phyloP scores from a whole-genome alignment of 1,284 basidiomycete species.

The Moesziomyces sp. region DNA sequence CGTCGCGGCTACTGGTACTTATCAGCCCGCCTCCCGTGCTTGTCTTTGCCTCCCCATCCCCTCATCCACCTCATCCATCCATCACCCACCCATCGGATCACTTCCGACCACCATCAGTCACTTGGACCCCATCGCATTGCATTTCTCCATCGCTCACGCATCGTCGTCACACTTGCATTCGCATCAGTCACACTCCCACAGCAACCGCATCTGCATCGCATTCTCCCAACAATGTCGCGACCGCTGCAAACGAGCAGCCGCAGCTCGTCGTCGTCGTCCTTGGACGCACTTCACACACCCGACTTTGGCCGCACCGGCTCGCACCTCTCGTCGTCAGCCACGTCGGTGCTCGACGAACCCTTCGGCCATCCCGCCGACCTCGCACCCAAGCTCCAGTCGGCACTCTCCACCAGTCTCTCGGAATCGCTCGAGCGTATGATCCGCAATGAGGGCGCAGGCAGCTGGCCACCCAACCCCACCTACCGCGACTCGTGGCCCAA shows the following conservation, averaged over 20 bases:
- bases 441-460: constrained; percentile 36
- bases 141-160: too few relatives aligned
- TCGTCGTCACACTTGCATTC: too few relatives aligned
- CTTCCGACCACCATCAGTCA: too few relatives aligned
- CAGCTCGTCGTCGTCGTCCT: constrained; percentile 40
- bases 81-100: too few relatives aligned
- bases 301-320: constrained; percentile 29
- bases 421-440: constrained; percentile 39
- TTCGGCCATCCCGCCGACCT: constrained; percentile 18
- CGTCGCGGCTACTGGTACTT: too few relatives aligned
- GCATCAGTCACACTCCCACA: neutral
- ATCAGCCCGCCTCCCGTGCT: too few relatives aligned
- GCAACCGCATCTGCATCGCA: too few relatives aligned
- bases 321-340: constrained; percentile 40
- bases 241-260: constrained; percentile 26
- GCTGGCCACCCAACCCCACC: constrained; percentile 42
- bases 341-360: constrained; percentile 35
- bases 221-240: constrained; percentile 16
- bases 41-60: too few relatives aligned
- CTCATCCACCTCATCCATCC: too few relatives aligned
- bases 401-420: constrained; percentile 23
- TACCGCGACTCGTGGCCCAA: constrained; percentile 43
- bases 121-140: too few relatives aligned
- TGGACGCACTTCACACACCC: constrained; percentile 30
- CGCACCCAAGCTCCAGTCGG: constrained; percentile 29